Evolutionary conservation across 2,329 filamentous ascomycete species (phyloP), one percentile per base, ranked within the genome.

Genomic region (Bisporella sp.): DNA sequence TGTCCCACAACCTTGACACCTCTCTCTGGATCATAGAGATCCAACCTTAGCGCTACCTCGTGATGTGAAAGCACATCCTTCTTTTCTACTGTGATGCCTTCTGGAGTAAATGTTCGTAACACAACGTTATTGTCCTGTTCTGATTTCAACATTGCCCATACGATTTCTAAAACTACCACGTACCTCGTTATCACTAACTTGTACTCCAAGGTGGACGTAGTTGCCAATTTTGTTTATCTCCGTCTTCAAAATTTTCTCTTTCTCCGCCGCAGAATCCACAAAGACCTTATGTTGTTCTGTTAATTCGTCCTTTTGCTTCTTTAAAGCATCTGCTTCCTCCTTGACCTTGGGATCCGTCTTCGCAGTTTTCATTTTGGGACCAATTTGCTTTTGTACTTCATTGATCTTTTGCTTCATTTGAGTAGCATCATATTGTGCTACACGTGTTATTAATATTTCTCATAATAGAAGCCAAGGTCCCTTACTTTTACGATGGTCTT

Each of bases 1-100:
- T 97, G 92, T 47, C 93, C 92, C 42, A 95, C 91, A 56, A 97
- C 81, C 76, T 97, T 97, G 57, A 90, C 87, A 59, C 90, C 90
- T 57, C 93, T 85, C 65, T 96, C 89, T 1, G 89, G 87, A 66
- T 97, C 93, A 66, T 95, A 96, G 48, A 92, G 91, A 61, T 93
- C 89, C 56, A 97, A 73, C 60, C 89, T 81, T 52, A 85, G 82
- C 53, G 97, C 81, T 49, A 99, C 90, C 67, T 97, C 92, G 69
- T 99, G 93, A 69, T 99, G 93, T 47, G 91, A 96, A 55, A 97
- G 84, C 55, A 79, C 74, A 51, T 86, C 77, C 61, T 82, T 81
- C 76, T 91, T 91, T 70, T 90, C 82, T 45, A 87, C 81, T 28
- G 73, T 77, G 52, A 84, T 77, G 48, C 84, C 84, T 59, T 89